Base-by-base conservation (phyloP, 75 land plant species). In the Selaginella tamariscina region DNA sequence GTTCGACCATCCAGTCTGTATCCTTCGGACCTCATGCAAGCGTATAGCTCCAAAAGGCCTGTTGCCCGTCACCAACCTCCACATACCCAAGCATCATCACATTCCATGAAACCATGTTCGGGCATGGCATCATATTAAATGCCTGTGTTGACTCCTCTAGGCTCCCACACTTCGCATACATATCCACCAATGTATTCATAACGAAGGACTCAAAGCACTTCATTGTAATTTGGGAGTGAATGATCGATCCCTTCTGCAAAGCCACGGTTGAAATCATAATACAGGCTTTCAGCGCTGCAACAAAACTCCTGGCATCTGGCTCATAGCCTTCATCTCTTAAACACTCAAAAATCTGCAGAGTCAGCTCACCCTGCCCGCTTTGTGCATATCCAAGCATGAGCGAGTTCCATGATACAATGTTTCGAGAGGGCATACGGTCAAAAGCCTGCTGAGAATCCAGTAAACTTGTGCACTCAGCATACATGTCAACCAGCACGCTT, bases 401-500 rank as follows among this genome's bases (percentile, higher is more conserved):
- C 24, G 75, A 13, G 26, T 65, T 72, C 73, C 70, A 72, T 27
- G 54, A 31, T 8, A 77, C 79, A 29, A 63, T 15, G 30, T 72
- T 68, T 29, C 49, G 66, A 21, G 67, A 66, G 31, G 24, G 33
- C 70, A 77, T 62, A 54, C 32, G 54, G 26, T 62, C 59, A 23
- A 72, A 77, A 24, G 72, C 65, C 32, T 8, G 64, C 29, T 55
- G 20, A 1, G 79, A 5, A 0, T 32, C 39, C 23, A 31, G 23
- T 1, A 77, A 30, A 1, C 62, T 27, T 18, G 74, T 70, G 55
- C 79, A 77, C 31, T 77, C 72, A 1, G 73, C 70, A 55, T 77
- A 77, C 79, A 77, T 77, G 70, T 77, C 70, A 18, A 77, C 31
- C 18, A 72, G 33, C 23, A 74, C 79, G 63, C 69, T 77, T 5